Evolutionary conservation across 2,329 filamentous ascomycete species (phyloP), one percentile per base, ranked within the genome.

Genomic region (Sporothrix curviconia): DNA sequence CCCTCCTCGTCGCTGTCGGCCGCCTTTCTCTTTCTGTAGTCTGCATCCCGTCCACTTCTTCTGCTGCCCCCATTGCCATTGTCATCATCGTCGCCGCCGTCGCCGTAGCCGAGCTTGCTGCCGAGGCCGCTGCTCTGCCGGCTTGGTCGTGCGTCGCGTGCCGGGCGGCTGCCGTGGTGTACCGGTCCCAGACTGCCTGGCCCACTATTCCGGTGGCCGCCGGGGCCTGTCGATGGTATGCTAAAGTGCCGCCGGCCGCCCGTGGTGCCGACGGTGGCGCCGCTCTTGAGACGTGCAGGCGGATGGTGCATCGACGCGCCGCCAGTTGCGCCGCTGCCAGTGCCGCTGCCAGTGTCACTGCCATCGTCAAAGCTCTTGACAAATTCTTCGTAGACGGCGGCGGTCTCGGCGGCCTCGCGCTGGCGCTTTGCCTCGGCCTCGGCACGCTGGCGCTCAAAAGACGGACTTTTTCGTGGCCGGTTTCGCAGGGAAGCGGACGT

Each of bases 381-480:
- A 64, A 96, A 96, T 63, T 92, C 90, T 64, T 90, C 84, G 70
- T 92, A 89, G 1, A 91, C 90, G 24, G 90, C 90, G 22, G 88
- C 89, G 7, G 89, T 95, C 73, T 96, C 92, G 63, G 87, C 90
- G 66, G 87, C 87, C 71, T 95, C 92, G 64, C 90, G 82, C 64
- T 83, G 80, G 59, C 89, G 85, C 74, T 96, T 96, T 24, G 90
- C 90, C 76, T 95, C 90, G 57, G 89, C 89, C 69, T 95, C 90
- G 59, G 89, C 89, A 70, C 89, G 90, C 70, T 95, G 89, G 65
- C 86, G 86, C 74, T 96, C 92, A 69, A 95, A 96, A 25, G 87
- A 80, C 19, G n/a, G 90, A 95, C 68, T 94, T 89, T 72, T 92
- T 94, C 19, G 49, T 43, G 40, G 56, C n/a, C 4, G 60, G 57